These are phyloP conservation scores for Fraxinus platypoda DNA, from an alignment of 305 asterid species.

Conservation along the genomic window DNA sequence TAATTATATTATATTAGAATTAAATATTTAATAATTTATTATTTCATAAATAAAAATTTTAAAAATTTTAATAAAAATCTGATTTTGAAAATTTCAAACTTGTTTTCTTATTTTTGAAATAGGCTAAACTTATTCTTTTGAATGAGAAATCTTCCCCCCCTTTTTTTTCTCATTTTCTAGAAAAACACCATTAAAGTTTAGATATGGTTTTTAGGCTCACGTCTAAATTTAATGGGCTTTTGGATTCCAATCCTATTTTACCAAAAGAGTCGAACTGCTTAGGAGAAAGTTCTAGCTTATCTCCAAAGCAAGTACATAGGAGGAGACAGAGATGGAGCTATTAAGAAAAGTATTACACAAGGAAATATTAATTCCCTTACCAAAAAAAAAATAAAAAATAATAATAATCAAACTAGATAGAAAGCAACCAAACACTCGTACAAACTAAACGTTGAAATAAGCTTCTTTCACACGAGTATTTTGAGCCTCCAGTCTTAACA, in stretches of 20 bases:
- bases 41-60: too few relatives aligned
- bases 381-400: too few relatives aligned
- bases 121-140: too few relatives aligned
- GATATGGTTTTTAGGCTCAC: not conserved
- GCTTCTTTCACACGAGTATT: not conserved
- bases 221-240: not conserved
- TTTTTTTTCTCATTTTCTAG: not conserved
- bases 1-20: too few relatives aligned
- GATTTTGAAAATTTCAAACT: too few relatives aligned
- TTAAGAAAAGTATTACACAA: not conserved
- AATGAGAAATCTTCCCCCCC: too few relatives aligned
- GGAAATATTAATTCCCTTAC: not conserved
- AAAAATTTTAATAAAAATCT: too few relatives aligned
- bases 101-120: too few relatives aligned
- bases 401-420: too few relatives aligned
- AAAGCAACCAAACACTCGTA: not conserved
- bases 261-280: not conserved
- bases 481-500: not conserved
- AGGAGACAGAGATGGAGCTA: not conserved
- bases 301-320: not conserved
- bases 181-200: not conserved
- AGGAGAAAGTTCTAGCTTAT: not conserved
- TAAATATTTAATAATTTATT: too few relatives aligned
- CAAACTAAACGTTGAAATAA: too few relatives aligned
- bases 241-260: not conserved